Evolutionary conservation across 192 early-diverging fungal genomes (phyloP).

Genomic region (Backusella tuberculispora): DNA sequence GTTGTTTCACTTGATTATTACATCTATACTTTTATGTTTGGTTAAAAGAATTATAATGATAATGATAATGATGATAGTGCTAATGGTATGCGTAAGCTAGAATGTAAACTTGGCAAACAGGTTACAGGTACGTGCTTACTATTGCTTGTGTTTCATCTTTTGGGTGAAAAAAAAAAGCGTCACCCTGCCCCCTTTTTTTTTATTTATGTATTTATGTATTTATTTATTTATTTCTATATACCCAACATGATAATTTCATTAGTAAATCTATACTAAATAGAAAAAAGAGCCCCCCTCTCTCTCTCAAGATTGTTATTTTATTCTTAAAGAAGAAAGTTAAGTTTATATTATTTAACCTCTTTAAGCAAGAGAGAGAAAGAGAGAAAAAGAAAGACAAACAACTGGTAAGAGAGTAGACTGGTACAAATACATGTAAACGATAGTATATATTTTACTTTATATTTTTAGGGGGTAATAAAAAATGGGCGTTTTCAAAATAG

Average conservation of each 20-base stretch:
- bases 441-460: background rate
- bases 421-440: background rate
- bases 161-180: background rate
- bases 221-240: background rate
- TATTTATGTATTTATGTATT: background rate
- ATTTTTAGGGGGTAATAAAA: background rate
- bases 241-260: background rate
- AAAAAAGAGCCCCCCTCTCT: too few relatives aligned
- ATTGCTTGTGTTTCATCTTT: conserved; percentile 8
- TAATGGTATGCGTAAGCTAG: background rate
- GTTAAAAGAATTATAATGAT: background rate
- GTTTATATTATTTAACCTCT: background rate
- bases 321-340: too few relatives aligned
- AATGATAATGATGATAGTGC: too few relatives aligned
- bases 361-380: background rate
- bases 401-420: background rate
- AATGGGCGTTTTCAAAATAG: conserved; percentile 14
- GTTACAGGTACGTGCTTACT: background rate
- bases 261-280: background rate
- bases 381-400: background rate
- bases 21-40: background rate
- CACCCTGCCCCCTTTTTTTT: conserved; percentile 4
- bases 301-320: too few relatives aligned
- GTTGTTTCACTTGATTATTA: background rate
- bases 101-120: background rate